phyloP scores from a whole-genome alignment of 2,329 filamentous ascomycete genomes.

The Xylariaceae sp. region DNA sequence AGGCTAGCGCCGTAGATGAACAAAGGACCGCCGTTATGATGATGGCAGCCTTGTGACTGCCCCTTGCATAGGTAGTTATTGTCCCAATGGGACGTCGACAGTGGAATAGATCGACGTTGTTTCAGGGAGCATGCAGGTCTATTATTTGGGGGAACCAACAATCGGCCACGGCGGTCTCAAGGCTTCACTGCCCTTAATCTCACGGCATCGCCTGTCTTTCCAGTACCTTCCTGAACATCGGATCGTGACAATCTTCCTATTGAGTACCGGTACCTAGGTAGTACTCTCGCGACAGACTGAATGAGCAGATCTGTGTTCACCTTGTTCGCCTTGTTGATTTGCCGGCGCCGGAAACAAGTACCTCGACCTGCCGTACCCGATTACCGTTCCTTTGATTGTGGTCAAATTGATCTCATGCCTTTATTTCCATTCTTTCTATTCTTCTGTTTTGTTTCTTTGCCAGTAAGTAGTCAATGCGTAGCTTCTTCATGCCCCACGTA shows the following conservation, averaged over 20 bases:
- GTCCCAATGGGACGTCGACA: neutral
- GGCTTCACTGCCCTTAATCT: too few relatives aligned
- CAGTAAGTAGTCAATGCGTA: too few relatives aligned
- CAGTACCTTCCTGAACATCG: too few relatives aligned
- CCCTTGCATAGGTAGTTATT: neutral
- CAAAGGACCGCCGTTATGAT: too few relatives aligned
- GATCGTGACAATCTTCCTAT: neutral
- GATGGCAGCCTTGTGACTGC: too few relatives aligned
- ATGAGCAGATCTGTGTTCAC: too few relatives aligned
- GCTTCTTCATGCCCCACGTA: too few relatives aligned
- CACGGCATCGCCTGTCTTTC: too few relatives aligned
- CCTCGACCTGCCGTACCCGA: neutral
- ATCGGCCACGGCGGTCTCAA: too few relatives aligned
- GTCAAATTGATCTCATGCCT: neutral
- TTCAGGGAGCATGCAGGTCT: neutral
- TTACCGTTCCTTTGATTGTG: neutral
- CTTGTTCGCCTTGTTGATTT: too few relatives aligned
- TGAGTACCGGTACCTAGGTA: neutral
- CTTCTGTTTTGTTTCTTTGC: too few relatives aligned
- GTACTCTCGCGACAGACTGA: too few relatives aligned
- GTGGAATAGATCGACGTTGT: neutral
- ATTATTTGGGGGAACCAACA: neutral
- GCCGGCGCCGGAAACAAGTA: neutral
- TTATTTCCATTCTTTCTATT: neutral
- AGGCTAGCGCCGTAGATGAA: neutral